Percentiles rank a stretch among this genome's conserved stretches.
Conservation (phyloP, 352 stramenopile species). For the Globisporangium nodosum region DNA sequence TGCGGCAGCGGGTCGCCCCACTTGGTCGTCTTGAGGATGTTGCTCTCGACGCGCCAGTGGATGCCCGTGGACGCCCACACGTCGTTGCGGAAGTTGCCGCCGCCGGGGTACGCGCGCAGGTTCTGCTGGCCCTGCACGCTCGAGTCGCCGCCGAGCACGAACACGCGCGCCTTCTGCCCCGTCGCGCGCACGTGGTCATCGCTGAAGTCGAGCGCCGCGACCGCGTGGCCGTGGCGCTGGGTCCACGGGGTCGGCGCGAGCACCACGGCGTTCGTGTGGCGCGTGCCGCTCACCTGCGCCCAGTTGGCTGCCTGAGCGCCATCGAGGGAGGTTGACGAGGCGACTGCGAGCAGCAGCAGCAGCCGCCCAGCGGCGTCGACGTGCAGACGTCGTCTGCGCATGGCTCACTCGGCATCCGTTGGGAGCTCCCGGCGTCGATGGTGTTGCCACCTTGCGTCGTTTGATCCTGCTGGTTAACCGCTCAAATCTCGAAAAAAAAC, state of each 20-base stretch:
- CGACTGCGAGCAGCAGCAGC: too few relatives aligned
- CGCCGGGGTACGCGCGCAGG: conserved; percentile 65
- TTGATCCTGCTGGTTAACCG: too few relatives aligned
- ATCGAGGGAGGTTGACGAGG: too few relatives aligned
- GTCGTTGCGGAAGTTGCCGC: conserved; percentile 57
- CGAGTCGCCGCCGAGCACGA: conserved; percentile 66
- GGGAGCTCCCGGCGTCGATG: too few relatives aligned
- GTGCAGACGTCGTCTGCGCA: too few relatives aligned
- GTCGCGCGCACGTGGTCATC: conserved; percentile 33
- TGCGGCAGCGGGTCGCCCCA: conserved; percentile 65
- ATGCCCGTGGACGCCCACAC: conserved; percentile 70
- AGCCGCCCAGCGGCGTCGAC: too few relatives aligned
- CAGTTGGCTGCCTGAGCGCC: conserved; percentile 29
- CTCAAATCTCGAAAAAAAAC: too few relatives aligned
- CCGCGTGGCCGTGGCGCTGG: conserved; percentile 55
- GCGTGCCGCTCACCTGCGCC: conserved; percentile 60
- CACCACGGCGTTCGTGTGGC: conserved; percentile 50
- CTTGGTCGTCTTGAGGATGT: conserved; percentile 62
- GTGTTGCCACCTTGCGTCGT: too few relatives aligned
- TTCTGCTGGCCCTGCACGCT: conserved; percentile 60
- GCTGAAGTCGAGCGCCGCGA: conserved; percentile 52
- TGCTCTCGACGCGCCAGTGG: conserved; percentile 40
- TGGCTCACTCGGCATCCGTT: too few relatives aligned
- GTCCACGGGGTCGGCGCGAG: conserved; percentile 53
- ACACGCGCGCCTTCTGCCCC: conserved; percentile 53